Evolutionary conservation across 331 rosid species (phyloP).

Genomic region (Malus hybrid): DNA sequence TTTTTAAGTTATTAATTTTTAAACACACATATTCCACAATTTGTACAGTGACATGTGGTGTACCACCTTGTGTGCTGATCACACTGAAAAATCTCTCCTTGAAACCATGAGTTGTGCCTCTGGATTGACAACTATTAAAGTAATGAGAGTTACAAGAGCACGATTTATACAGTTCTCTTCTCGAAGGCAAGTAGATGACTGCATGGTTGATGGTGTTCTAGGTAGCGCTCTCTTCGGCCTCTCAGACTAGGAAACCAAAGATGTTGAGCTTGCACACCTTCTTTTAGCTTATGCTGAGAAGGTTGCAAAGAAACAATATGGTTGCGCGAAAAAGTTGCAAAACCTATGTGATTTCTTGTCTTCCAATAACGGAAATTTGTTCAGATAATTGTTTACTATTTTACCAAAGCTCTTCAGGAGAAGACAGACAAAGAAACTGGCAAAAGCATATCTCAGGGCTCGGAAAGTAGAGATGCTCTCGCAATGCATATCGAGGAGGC

Average conservation of each 20-base stretch:
- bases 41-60: too few species aligned
- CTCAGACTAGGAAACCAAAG: constrained; percentile 37
- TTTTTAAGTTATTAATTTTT: too few species aligned
- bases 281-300: constrained; percentile 58
- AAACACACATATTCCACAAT: too few species aligned
- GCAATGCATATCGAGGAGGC: constrained; percentile 16
- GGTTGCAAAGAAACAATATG: constrained; percentile 36
- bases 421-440: constrained; percentile 44
- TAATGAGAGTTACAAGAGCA: constrained; percentile 41
- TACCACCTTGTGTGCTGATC: too few species aligned
- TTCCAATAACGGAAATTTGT: constrained; percentile 29
- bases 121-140: constrained; percentile 36
- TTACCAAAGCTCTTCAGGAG: constrained; percentile 38
- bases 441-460: constrained; percentile 11
- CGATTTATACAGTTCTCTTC: constrained; percentile 44
- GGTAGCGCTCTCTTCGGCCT: constrained; percentile 30
- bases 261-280: constrained; percentile 42
- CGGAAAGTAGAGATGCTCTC: neutral
- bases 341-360: constrained; percentile 27
- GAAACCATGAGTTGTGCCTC: neutral
- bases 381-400: constrained; percentile 39
- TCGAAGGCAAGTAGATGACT: neutral
- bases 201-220: constrained; percentile 23
- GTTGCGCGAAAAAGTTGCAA: constrained; percentile 30
- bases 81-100: neutral